phyloP scores from a whole-genome alignment of 2,329 filamentous ascomycete genomes.

The Botrytis elliptica region DNA sequence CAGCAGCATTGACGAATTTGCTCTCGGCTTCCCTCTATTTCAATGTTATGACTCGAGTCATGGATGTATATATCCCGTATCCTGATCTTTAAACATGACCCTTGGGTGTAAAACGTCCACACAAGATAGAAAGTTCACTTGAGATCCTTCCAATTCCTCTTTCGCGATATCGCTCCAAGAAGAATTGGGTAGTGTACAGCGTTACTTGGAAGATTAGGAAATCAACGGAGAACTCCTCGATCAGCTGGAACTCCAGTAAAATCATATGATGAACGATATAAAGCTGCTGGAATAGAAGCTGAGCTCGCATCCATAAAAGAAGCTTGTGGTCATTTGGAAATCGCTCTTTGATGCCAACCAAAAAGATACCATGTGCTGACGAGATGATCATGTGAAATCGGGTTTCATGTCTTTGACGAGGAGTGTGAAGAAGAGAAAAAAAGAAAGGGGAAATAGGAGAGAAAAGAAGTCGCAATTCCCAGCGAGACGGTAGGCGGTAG shows the following conservation, averaged over 20 bases:
- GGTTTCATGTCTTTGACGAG: neutral
- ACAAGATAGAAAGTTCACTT: neutral
- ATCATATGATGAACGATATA: neutral
- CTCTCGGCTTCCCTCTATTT: neutral
- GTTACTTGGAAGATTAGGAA: neutral
- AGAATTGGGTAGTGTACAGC: neutral
- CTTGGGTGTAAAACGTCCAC: neutral
- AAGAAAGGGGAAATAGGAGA: neutral
- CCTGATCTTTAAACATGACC: neutral
- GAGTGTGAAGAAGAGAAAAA: neutral
- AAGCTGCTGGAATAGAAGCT: neutral
- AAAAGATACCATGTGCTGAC: neutral
- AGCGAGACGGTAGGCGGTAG: neutral
- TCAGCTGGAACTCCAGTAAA: neutral
- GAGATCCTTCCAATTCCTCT: neutral
- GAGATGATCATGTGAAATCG: neutral
- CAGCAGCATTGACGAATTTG: neutral
- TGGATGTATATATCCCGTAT: neutral
- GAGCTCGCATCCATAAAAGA: neutral
- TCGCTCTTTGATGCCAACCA: neutral
- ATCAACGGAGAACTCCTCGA: neutral
- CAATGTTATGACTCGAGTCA: neutral
- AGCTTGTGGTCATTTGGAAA: neutral
- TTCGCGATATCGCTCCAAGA: neutral
- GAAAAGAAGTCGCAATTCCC: neutral